Evolutionary conservation across 495 filamentous ascomycete genomes (phyloP), one percentile per base, ranked within the genome.

Genomic region (Xylaria cubensis): DNA sequence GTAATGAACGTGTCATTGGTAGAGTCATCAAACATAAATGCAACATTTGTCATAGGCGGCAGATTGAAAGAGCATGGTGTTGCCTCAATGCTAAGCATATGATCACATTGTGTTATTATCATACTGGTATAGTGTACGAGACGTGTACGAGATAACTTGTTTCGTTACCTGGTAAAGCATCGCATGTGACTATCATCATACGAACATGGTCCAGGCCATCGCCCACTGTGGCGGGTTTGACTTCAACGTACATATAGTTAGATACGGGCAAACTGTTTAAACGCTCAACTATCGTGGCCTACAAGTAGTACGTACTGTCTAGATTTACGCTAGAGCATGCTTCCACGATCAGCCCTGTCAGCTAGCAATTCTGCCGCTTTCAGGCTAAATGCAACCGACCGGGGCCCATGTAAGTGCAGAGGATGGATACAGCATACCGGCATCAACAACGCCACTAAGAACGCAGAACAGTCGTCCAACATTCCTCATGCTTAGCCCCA

Each of bases 331-430:
- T 48, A 67, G 64, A 55, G 55, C 26, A 67, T 41, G 46, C 24
- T 34, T 39, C 48, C 67, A 36, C 67, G 55, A 69, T 69, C 67
- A 69, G 67, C 67, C 67, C 41, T 61, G 67, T 9, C 19, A 61
- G 46, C 70, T 67, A 46, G 36, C 34, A 46, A 72, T 72, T 72
- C 63, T 72, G 61, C 70, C 70, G 63, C 26, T 51, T 67, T 72
- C 51, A 72, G 70, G 70, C 70, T 72, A 72, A 72, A 72, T 72
- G 12, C 48, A 36, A 59, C 19, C 29, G 58, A 65, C 48, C n/a
- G 36, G 67, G 67, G 41, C 12, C 19, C 50, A 48, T 62, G 67
- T 56, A 50, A 51, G 55, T 21, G 66, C 39, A 32, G 36, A 36
- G 4, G n/a, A 41, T 48, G 3, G 24, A 24, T 53, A 39, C 46